Conservation (phyloP, 129 eudicot species). For the Chrysanthemum seticuspe region DNA sequence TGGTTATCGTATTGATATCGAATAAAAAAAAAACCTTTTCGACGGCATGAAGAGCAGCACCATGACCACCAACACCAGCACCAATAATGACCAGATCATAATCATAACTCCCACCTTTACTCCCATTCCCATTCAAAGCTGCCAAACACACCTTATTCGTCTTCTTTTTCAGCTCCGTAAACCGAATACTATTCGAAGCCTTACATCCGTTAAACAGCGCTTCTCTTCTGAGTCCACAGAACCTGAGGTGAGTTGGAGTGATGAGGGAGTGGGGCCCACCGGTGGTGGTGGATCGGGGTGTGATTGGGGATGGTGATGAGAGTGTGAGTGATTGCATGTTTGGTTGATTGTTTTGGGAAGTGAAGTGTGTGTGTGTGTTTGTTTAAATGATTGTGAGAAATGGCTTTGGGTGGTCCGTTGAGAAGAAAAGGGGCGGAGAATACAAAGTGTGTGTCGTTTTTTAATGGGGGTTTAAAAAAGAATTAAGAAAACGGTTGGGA, state of each 20-base stretch:
- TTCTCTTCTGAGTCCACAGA: constrained; percentile 77
- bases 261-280: constrained; percentile 22
- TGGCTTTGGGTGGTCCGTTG: no score
- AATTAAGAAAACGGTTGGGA: no score
- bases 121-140: constrained; percentile 56
- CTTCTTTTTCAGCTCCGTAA: no score
- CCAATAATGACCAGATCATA: constrained; percentile 94
- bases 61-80: constrained; percentile 99
- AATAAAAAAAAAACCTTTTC: constrained; percentile 58
- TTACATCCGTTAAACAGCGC: constrained; percentile 34
- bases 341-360: no score
- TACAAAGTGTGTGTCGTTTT: no score
- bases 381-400: no score
- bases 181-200: background rate
- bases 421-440: no score
- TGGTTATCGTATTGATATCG: no score
- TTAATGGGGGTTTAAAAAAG: no score
- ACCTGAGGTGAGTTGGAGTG: constrained; percentile 56
- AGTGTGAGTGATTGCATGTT: constrained; percentile 58
- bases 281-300: constrained; percentile 35
- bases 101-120: constrained; percentile 47
- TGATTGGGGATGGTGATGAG: constrained; percentile 52
- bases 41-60: constrained; percentile 99
- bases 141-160: constrained; percentile 22
- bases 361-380: no score